A percentile compares a stretch with the other conserved stretches of the same genome.
Conservation (phyloP, 169 alveolate species). For the Eimeria praecox region DNA sequence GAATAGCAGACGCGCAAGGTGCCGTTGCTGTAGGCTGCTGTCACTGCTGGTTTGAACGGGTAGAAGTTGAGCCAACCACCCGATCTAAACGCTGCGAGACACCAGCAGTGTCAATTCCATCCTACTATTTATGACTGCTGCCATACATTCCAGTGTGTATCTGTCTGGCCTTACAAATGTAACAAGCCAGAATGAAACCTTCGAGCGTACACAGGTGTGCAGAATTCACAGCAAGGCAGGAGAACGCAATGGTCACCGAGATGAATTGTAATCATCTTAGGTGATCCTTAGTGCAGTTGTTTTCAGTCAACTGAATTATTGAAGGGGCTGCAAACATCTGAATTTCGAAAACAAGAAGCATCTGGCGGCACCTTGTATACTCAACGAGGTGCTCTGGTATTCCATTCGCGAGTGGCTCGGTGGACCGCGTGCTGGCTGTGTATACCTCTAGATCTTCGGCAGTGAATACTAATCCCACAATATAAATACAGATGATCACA, state of each 20-base stretch:
- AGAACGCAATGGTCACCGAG: not conserved
- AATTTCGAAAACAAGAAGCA: not conserved
- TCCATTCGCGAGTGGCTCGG: constrained; percentile 32
- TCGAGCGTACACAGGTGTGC: not conserved
- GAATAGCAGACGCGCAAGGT: not conserved
- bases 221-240: not conserved
- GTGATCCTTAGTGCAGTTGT: not conserved
- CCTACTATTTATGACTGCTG: not conserved
- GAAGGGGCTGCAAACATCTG: not conserved
- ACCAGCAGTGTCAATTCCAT: not conserved
- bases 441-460: not conserved
- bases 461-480: not conserved
- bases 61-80: not conserved
- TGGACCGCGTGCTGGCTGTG: not conserved
- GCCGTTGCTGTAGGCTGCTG: not conserved
- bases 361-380: not conserved
- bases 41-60: not conserved
- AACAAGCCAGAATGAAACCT: not conserved
- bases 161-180: not conserved
- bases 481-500: not conserved
- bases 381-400: constrained; percentile 22
- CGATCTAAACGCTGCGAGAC: not conserved
- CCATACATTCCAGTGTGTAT: not conserved
- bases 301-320: not conserved
- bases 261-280: not conserved